Percentiles rank a stretch among this genome's conserved stretches.
Evolutionary conservation across 768 basidiomycete genomes (phyloP).

Genomic region (Podaxis mareebaensis): DNA sequence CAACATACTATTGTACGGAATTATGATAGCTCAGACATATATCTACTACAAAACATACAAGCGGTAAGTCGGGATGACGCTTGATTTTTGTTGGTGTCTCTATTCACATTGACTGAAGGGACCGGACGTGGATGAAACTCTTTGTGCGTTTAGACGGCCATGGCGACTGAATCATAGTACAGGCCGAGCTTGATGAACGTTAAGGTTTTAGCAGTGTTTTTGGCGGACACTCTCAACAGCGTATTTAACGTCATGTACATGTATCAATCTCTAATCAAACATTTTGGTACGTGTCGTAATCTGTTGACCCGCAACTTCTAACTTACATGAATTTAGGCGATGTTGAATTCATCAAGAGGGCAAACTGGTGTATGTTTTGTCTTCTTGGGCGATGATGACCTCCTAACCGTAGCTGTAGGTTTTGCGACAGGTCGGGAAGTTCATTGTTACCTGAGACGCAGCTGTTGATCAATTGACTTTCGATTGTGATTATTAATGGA

Average conservation of each 20-base stretch:
- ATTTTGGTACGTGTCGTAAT: conserved; percentile 38
- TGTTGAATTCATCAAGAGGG: conserved; percentile 6
- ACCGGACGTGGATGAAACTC: conserved; percentile 44
- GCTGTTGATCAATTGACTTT: background rate
- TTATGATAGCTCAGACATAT: conserved; percentile 50
- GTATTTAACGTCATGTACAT: conserved; percentile 44
- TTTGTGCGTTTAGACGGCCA: conserved; percentile 33
- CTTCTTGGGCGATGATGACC: background rate
- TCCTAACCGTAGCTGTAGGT: background rate
- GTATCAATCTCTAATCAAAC: conserved; percentile 45
- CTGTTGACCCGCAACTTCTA: background rate
- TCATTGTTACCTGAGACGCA: no score
- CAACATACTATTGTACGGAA: conserved; percentile 48
- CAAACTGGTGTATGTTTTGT: conserved; percentile 16
- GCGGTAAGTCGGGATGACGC: conserved; percentile 25
- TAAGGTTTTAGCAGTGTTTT: conserved; percentile 30
- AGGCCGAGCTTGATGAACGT: conserved; percentile 32
- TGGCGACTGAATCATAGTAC: background rate
- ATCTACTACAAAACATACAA: conserved; percentile 43
- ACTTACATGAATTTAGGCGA: conserved; percentile 18
- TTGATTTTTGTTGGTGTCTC: background rate
- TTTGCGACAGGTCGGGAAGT: conserved; percentile 17
- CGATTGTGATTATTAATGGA: background rate
- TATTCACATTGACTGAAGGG: conserved; percentile 30
- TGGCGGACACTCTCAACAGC: conserved; percentile 50